Evolutionary conservation across 2,329 filamentous ascomycete species (phyloP).

Genomic region (Ceratocystis alfenasii): DNA sequence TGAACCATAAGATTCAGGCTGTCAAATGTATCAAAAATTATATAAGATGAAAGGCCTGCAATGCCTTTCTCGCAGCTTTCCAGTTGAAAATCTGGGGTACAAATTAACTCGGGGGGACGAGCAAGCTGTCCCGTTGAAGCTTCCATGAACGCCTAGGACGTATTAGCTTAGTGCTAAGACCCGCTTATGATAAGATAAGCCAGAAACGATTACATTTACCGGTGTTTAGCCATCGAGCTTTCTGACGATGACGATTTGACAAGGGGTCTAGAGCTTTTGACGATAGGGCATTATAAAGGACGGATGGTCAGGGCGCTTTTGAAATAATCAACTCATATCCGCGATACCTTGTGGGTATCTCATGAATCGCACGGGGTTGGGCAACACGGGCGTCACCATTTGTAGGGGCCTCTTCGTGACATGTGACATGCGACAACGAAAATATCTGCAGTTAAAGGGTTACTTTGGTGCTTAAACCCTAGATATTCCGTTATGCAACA

Average conservation of each 20-base stretch:
- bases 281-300: too few relatives aligned
- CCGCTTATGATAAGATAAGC: constrained; percentile 4
- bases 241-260: neutral
- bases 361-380: too few relatives aligned
- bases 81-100: constrained; percentile 8
- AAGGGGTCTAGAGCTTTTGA: neutral
- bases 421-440: too few relatives aligned
- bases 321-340: too few relatives aligned
- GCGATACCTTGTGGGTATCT: too few relatives aligned
- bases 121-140: constrained; percentile 22
- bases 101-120: neutral
- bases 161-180: neutral
- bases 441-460: too few relatives aligned
- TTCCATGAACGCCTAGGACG: neutral
- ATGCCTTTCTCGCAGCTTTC: neutral
- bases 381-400: too few relatives aligned
- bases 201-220: neutral
- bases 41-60: neutral
- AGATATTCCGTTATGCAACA: too few relatives aligned
- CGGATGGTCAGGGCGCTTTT: too few relatives aligned
- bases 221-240: neutral
- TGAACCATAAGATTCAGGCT: constrained; percentile 4
- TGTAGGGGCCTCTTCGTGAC: too few relatives aligned
- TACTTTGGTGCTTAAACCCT: too few relatives aligned
- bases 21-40: neutral